Base-by-base conservation (phyloP, 164 flowering plant species). In the Chloranthus sessilifolius region DNA sequence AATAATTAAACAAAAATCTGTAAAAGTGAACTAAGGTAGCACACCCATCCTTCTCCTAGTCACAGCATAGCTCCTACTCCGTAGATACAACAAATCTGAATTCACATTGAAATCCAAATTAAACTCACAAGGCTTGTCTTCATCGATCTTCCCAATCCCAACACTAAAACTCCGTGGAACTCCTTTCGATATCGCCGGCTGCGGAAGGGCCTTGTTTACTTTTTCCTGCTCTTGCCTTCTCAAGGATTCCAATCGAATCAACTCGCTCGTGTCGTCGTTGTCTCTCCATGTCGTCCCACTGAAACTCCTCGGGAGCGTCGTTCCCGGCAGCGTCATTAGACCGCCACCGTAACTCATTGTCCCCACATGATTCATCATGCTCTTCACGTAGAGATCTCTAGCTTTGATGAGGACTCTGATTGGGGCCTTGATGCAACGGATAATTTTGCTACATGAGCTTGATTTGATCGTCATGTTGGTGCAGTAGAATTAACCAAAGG, bases 71-170 rank as follows among this genome's bases (percentile, higher is more conserved):
- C 84, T 81, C 58, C 59, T 69, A 61, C 81, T 75, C 53, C 81
- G 65, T 3, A 69, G 70, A 43, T 44, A 56, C 16, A 34, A 53
- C 29, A 42, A 36, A 38, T 35, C 56, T 1, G 50, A 17, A 42
- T 29, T 61, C 1, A 53, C 53, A 50, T 43, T 51, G 8, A 31
- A 19, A 24, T 70, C 69, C 1, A 61, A 83, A 2, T 31, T 76
- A 48, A 74, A 69, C 12, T 67, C 77, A 47, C 60, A 67, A 5
- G 75, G 52, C 50, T 40, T 65, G 1, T 85, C 90, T 42, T 85
- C 95, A 29, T 82, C 90, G 36, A 85, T 85, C 57, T 70, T 72
- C 6, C 77, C 83, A 78, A 85, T 76, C 19, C 66, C 82, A 5
- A 79, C 85, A 39, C 82, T 77, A 12, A 49, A 28, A 40, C 81